phyloP scores from a whole-genome alignment of 2,329 filamentous ascomycete species.

The Lachnellula suecica region DNA sequence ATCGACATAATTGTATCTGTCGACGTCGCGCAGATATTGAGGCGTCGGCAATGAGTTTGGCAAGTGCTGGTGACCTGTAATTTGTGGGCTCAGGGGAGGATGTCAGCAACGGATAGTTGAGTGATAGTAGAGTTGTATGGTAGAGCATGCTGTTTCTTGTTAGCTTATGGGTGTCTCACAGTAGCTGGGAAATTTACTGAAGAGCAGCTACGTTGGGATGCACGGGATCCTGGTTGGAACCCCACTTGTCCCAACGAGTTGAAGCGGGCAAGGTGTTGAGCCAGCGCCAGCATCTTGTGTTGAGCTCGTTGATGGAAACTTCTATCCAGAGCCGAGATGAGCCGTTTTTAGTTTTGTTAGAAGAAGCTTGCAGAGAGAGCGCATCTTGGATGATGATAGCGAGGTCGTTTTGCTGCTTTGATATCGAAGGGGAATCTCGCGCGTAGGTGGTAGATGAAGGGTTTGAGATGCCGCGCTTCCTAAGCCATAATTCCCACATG shows the following conservation, averaged over 20 bases:
- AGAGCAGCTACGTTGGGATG: constrained; percentile 8
- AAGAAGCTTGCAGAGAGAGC: neutral
- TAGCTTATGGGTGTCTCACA: neutral
- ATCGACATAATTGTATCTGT: constrained; percentile 9
- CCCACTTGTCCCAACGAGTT: constrained; percentile 14
- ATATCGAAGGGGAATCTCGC: neutral
- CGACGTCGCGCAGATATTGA: constrained; percentile 6
- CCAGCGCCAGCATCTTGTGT: constrained; percentile 11
- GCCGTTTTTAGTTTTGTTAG: neutral
- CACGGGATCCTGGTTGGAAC: constrained; percentile 8
- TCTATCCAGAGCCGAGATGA: constrained; percentile 2
- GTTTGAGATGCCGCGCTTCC: neutral
- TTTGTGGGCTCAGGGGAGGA: neutral
- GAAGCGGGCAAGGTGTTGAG: constrained; percentile 3
- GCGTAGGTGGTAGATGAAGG: neutral
- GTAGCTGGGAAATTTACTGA: constrained; percentile 10
- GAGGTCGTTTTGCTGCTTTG: neutral
- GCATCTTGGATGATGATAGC: neutral
- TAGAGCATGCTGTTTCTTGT: neutral
- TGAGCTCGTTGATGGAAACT: constrained; percentile 6
- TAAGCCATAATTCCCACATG: neutral
- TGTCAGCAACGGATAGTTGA: neutral
- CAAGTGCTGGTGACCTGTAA: neutral
- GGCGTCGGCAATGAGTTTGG: neutral
- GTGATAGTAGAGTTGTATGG: neutral